Evolutionary conservation across 257 asterid species (phyloP).

Genomic region (Solanum microdontum): DNA sequence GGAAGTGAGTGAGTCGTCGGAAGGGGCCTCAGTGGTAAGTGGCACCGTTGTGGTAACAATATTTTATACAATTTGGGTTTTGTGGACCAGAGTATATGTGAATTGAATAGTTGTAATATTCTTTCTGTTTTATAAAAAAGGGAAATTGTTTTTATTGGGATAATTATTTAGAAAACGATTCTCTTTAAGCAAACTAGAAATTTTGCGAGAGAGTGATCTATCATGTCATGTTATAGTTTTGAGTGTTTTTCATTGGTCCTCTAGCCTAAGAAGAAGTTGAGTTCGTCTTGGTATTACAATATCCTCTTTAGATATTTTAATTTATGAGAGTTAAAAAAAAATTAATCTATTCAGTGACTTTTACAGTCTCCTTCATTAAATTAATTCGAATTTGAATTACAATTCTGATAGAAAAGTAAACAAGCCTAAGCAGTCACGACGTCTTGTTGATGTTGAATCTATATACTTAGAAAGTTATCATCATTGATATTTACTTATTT

Average conservation of each 20-base stretch:
- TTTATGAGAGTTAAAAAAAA: not conserved
- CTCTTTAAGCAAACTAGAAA: not conserved
- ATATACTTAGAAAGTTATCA: not conserved
- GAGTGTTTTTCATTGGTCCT: not conserved
- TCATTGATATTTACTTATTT: not conserved
- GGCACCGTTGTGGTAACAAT: not conserved
- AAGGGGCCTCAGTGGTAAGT: not conserved
- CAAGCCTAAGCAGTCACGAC: not conserved
- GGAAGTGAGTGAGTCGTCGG: not conserved
- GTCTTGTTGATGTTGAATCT: not conserved
- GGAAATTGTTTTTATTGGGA: not conserved
- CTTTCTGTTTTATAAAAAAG: not conserved
- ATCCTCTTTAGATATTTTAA: not conserved
- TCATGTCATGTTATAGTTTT: not conserved
- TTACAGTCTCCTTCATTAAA: not conserved
- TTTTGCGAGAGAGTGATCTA: not conserved
- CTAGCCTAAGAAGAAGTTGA: no score
- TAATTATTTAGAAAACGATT: not conserved
- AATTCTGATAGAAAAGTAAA: not conserved
- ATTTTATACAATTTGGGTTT: not conserved
- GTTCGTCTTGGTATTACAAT: not conserved
- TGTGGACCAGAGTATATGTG: not conserved
- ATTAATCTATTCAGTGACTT: not conserved
- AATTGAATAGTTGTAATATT: not conserved
- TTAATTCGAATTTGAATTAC: not conserved